phyloP scores from a whole-genome alignment of 805 yeast species.

The Lipomyces anomalus region DNA sequence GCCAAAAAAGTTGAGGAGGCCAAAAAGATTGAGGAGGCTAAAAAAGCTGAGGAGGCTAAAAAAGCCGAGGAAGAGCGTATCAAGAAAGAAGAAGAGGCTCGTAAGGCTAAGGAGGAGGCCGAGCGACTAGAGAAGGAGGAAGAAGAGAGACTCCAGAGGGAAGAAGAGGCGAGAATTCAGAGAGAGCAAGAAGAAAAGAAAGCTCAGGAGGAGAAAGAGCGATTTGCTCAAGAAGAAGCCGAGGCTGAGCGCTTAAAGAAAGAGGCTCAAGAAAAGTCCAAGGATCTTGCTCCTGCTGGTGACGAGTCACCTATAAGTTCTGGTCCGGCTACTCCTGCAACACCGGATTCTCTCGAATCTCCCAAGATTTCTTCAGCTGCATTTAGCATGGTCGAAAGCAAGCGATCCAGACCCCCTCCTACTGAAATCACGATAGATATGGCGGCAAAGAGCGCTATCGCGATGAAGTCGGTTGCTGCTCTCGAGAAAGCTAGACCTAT shows the following conservation, averaged over 20 bases:
- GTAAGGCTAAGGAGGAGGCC: constrained; percentile 11
- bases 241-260: constrained; percentile 41
- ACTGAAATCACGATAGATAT: constrained; percentile 6
- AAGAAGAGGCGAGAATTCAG: constrained; percentile 12
- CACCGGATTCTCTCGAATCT: constrained; percentile 15
- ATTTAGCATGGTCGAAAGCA: background rate
- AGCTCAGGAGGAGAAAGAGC: constrained; percentile 20
- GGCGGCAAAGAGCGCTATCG: constrained; percentile 18
- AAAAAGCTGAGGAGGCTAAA: constrained; percentile 5
- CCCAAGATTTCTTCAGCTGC: constrained; percentile 14
- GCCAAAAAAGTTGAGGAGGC: too few species aligned
- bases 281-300: constrained; percentile 5
- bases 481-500: constrained; percentile 16
- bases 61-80: constrained; percentile 9
- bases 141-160: constrained; percentile 6
- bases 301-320: constrained; percentile 21
- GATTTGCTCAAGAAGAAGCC: constrained; percentile 5
- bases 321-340: constrained; percentile 12
- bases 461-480: constrained; percentile 22
- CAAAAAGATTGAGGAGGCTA: constrained; percentile 20
- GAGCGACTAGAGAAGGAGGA: constrained; percentile 10
- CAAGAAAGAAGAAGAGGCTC: constrained; percentile 10
- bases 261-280: constrained; percentile 2
- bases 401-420: constrained; percentile 6
- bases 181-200: constrained; percentile 17